Base-by-base conservation (phyloP, 768 basidiomycete genomes). In the Rhizopogon vulgaris region DNA sequence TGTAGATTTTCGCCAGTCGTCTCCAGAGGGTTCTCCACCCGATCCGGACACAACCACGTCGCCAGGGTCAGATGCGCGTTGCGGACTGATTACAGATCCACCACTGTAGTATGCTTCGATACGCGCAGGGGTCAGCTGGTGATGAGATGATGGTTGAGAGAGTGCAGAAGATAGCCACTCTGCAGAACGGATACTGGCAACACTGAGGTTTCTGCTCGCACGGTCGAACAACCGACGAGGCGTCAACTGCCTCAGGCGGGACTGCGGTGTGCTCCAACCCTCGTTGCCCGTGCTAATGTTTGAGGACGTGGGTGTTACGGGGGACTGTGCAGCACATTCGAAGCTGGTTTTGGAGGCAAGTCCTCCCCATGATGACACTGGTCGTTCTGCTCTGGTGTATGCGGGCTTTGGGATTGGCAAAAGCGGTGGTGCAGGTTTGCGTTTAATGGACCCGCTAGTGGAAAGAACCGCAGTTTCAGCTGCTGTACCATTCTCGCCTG, bases 401-500 rank as follows among this genome's bases (percentile, higher is more conserved):
- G 53, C 32, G 7, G 52, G 48, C 11, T 51, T 6, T 7, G 65
- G 50, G 32, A 51, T 50, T 11, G 55, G 56, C 11, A 69, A 56
- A 48, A 59, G 61, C 2, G 67, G 63, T 4, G 67, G 65, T 4
- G 58, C 63, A 0, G 67, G 67, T 52, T 69, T 67, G 22, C 61
- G 58, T 36, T 60, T 67, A 54, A 67, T 63, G n/a, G 58, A 67
- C 17, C 52, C 43, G 15, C 55, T 67, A 2, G 60, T 9, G 28
- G 52, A 56, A 9, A 61, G 55, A 8, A 51, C 18, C 7, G 34
- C 48, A 41, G 45, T 18, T 12, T 4, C 28, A 9, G 15, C 10
- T 3, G 48, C 2, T 9, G 36, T 47, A 1, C 56, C 42, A 39
- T 66, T 58, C 18, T 62, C 57, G 37, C 27, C 28, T 49, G 45